phyloP scores from a whole-genome alignment of 257 asterid genomes.

The Nemophila menziesii region DNA sequence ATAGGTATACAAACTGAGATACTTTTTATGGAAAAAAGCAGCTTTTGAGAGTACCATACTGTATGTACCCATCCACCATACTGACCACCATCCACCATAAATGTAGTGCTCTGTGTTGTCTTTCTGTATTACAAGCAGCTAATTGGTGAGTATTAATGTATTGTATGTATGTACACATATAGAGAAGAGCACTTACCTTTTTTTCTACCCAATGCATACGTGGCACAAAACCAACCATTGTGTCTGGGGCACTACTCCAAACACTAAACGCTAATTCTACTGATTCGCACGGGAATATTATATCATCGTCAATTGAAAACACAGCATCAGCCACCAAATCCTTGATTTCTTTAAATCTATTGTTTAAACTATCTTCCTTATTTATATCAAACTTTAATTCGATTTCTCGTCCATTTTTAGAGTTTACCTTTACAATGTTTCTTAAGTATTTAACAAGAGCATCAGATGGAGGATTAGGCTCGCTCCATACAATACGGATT shows the following conservation, averaged over 20 bases:
- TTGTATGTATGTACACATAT: too few species aligned
- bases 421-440: slow-evolving; percentile 26
- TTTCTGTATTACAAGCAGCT: slow-evolving; percentile 29
- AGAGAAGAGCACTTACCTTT: slow-evolving; percentile 39
- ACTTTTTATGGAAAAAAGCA: slow-evolving; percentile 68
- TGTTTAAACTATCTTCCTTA: slow-evolving; percentile 76
- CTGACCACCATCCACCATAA: slow-evolving; percentile 79
- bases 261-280: slow-evolving; percentile 62
- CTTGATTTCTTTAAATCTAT: slow-evolving; percentile 73
- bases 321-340: slow-evolving; percentile 65
- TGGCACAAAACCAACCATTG: slow-evolving; percentile 95
- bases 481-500: slow-evolving; percentile 73
- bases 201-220: slow-evolving; percentile 61
- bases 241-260: slow-evolving; percentile 69
- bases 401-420: slow-evolving; percentile 36
- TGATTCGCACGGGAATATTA: slow-evolving; percentile 61
- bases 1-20: slow-evolving; percentile 55
- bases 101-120: slow-evolving; percentile 26
- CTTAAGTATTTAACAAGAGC: slow-evolving; percentile 43
- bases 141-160: neutral
- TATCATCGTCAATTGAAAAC: slow-evolving; percentile 73
- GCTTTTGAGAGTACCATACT: slow-evolving; percentile 76
- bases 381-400: slow-evolving; percentile 58
- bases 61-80: slow-evolving; percentile 77
- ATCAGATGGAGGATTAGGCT: slow-evolving; percentile 59